Evolutionary conservation across 345 rosid species (phyloP), one percentile per base, ranked within the genome.

Genomic region (Nephelium lappaceum): DNA sequence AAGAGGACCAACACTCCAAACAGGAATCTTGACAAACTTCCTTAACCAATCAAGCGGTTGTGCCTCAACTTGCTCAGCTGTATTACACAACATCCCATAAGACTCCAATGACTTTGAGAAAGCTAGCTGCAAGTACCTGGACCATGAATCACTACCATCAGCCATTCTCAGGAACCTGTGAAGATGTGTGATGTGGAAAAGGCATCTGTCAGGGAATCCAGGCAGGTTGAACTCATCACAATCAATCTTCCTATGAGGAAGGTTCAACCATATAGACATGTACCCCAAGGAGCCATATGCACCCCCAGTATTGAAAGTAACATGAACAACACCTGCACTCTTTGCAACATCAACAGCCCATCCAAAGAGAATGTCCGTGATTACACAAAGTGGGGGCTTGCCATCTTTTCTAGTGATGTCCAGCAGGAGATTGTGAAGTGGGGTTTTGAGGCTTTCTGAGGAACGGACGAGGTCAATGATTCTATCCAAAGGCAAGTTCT

Each of bases 1-100:
- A 62, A 87, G 83, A 71, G 90, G 91, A 36, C 90, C 90, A 5
- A 83, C 42, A 5, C 83, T 1, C 88, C 87, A 88, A 67, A 90
- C 83, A 25, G 86, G 90, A 45, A 68, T 71, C 55, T 84, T 84
- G 6, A 51, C 16, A 23, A 64, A 84, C 2, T 84, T 79, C 65
- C 87, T 78, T 15, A 84, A 72, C 69, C 77, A 82, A 12, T 82
- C 81, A 25, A 83, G 7, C 19, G 85, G 84, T 8, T 38, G 49
- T 5, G 80, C 79, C 55, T 90, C 93, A 16, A 87, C 66, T 71
- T 85, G 88, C 74, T 85, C 84, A 24, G 45, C 83, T 27, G 91
- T 78, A 36, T 87, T 86, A 53, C 89, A 83, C 2, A 89, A 25
- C 83, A 83, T 83, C 24, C 84, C 91, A 38, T 67, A 67, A 3